Evolutionary conservation across 1,284 basidiomycete genomes (phyloP).

Genomic region (Rhodotorula sp.): DNA sequence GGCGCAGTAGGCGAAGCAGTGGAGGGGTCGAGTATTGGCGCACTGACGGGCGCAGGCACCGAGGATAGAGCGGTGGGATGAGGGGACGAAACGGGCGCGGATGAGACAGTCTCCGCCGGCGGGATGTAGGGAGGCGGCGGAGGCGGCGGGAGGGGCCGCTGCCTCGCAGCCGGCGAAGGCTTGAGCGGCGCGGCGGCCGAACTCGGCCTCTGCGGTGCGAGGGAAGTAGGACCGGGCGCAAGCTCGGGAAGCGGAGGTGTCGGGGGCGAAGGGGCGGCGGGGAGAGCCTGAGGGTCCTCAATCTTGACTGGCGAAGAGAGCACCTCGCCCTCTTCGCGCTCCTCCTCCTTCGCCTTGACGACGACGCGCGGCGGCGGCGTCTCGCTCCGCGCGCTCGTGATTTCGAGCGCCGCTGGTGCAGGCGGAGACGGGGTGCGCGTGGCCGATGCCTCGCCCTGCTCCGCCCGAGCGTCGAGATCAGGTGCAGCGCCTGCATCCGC

Average conservation of each 20-base stretch:
- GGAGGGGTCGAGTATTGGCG: background rate
- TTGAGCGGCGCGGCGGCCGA: no score
- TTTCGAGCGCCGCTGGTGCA: no score
- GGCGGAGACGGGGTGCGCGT: background rate
- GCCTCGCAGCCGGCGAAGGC: background rate
- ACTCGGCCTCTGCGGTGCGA: no score
- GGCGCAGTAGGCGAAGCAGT: background rate
- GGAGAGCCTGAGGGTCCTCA: background rate
- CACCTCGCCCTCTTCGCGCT: background rate
- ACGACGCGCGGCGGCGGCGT: background rate
- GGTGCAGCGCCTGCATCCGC: background rate
- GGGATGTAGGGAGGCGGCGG: constrained; percentile 7
- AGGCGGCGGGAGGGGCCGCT: constrained; percentile 1
- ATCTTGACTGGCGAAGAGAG: background rate
- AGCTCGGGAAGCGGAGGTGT: background rate
- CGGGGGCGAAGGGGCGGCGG: background rate
- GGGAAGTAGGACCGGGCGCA: background rate
- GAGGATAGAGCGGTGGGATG: background rate
- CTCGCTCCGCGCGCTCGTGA: no score
- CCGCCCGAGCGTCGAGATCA: background rate
- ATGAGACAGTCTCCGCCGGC: background rate
- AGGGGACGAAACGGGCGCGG: background rate
- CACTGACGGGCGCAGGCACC: background rate
- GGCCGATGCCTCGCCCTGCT: background rate
- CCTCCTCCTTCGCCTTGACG: background rate